Evolutionary conservation across 106 monocot species (phyloP).

Genomic region (Agapanthus africanus): DNA sequence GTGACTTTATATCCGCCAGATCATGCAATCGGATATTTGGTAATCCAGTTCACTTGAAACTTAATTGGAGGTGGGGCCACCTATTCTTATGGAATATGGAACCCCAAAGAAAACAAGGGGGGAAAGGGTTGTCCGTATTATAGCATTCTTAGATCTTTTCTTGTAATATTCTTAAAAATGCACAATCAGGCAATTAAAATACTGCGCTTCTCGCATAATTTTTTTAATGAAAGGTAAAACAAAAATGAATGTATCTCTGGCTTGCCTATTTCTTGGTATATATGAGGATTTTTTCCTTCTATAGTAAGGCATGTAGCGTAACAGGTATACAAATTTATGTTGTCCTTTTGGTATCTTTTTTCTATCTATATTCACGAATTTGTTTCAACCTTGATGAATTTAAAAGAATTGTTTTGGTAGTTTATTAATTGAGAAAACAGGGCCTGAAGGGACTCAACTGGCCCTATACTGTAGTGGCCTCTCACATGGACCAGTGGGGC

Average conservation of each 20-base stretch:
- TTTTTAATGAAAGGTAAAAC: neutral
- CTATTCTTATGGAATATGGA: too few species aligned
- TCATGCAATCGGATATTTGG: too few species aligned
- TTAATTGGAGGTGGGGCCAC: too few species aligned
- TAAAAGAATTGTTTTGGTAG: neutral
- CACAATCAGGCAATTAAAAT: neutral
- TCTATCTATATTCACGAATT: neutral
- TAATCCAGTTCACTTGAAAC: too few species aligned
- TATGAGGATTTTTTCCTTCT: neutral
- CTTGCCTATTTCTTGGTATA: neutral
- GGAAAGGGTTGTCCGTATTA: too few species aligned
- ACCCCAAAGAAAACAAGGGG: too few species aligned
- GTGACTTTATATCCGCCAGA: too few species aligned
- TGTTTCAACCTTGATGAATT: neutral
- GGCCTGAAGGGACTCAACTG: too few species aligned
- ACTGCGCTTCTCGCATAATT: neutral
- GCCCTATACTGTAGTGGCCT: too few species aligned
- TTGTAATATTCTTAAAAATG: too few species aligned
- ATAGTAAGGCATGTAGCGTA: neutral
- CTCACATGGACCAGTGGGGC: too few species aligned
- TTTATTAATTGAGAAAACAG: neutral
- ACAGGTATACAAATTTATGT: neutral
- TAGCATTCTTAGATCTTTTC: neutral
- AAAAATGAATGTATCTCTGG: neutral
- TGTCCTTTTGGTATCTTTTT: neutral